Percentiles rank a stretch among this genome's conserved stretches.
Conservation (phyloP, 2,329 filamentous ascomycete species). For the Lomentospora prolificans region DNA sequence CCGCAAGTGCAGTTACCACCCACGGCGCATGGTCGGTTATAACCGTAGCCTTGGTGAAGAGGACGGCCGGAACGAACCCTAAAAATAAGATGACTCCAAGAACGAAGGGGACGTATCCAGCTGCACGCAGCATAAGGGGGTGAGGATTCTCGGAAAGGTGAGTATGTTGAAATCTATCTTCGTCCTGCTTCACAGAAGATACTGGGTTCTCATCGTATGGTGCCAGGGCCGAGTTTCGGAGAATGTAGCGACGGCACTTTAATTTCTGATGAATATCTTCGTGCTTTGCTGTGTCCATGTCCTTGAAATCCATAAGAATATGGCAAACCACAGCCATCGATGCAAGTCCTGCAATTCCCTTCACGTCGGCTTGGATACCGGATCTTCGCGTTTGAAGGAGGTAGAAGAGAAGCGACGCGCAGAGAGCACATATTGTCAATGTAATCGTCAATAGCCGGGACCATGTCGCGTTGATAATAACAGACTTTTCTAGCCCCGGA, state of each 20-base stretch:
- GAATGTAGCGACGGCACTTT: slow-evolving; percentile 55
- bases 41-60: slow-evolving; percentile 46
- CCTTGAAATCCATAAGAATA: slow-evolving; percentile 64
- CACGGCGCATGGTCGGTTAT: slow-evolving; percentile 55
- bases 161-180: slow-evolving; percentile 37
- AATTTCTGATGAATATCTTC: slow-evolving; percentile 58
- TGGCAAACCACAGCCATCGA: slow-evolving; percentile 67
- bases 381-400: slow-evolving; percentile 53
- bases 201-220: slow-evolving; percentile 45
- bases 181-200: slow-evolving; percentile 19
- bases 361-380: slow-evolving; percentile 57
- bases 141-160: slow-evolving; percentile 52
- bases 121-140: slow-evolving; percentile 55
- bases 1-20: slow-evolving; percentile 55
- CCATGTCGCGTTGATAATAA: slow-evolving; percentile 47
- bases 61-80: slow-evolving; percentile 47
- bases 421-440: slow-evolving; percentile 46
- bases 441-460: slow-evolving; percentile 51
- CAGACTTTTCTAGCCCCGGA: slow-evolving; percentile 36
- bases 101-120: slow-evolving; percentile 52
- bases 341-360: slow-evolving; percentile 63
- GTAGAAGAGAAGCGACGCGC: slow-evolving; percentile 48
- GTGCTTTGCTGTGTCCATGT: slow-evolving; percentile 57
- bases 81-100: slow-evolving; percentile 45
- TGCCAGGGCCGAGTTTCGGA: slow-evolving; percentile 61